Evolutionary conservation across 2,329 filamentous ascomycete species (phyloP).

Genomic region (Calonectria ilicicola): DNA sequence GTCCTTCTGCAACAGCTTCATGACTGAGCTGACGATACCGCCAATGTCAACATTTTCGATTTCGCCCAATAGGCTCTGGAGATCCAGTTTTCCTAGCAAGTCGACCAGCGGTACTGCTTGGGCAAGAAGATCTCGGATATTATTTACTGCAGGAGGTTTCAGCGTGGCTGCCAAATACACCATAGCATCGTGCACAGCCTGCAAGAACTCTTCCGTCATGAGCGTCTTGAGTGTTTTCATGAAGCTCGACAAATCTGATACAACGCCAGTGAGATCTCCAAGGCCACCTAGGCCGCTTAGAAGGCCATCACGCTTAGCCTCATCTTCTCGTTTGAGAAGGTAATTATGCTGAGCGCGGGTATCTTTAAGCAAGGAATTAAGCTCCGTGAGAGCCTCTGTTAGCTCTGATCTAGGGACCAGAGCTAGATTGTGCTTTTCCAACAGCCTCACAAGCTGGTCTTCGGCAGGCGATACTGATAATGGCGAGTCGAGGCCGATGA

Average conservation of each 20-base stretch:
- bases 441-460: constrained; percentile 53
- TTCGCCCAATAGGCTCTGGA: constrained; percentile 48
- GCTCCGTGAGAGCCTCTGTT: constrained; percentile 57
- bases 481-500: constrained; percentile 44
- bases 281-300: constrained; percentile 31
- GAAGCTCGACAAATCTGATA: constrained; percentile 41
- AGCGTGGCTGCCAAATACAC: constrained; percentile 53
- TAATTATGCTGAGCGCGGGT: background rate
- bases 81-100: constrained; percentile 47
- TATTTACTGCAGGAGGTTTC: constrained; percentile 50
- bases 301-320: background rate
- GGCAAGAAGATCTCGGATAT: constrained; percentile 43
- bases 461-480: constrained; percentile 45
- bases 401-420: constrained; percentile 59
- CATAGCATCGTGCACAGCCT: constrained; percentile 55
- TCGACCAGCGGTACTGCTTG: constrained; percentile 46
- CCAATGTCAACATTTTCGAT: constrained; percentile 47
- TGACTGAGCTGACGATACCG: constrained; percentile 43
- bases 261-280: constrained; percentile 31
- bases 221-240: constrained; percentile 46
- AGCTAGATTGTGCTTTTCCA: constrained; percentile 58
- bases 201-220: constrained; percentile 53
- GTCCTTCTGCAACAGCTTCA: constrained; percentile 46
- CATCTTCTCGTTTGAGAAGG: background rate
- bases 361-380: constrained; percentile 51